Percentiles rank a stretch among this genome's conserved stretches.
phyloP scores from a whole-genome alignment of 164 flowering plant genomes.

The Hamamelis virginiana region DNA sequence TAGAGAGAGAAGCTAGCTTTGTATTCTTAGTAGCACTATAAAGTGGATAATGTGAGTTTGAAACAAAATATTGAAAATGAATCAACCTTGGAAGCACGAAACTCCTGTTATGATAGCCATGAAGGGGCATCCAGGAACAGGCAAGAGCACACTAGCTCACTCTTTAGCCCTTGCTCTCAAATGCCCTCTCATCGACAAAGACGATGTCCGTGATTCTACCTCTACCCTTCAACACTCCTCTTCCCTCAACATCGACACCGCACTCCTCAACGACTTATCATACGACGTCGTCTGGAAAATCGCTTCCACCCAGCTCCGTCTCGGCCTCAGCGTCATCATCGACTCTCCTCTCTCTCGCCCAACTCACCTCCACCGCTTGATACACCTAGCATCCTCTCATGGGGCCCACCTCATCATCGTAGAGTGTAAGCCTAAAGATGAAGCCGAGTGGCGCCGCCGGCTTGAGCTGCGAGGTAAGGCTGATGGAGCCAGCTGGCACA shows the following conservation, averaged over 20 bases:
- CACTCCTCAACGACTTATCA: conserved; percentile 63
- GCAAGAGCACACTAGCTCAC: conserved; percentile 63
- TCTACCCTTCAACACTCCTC: conserved; percentile 26
- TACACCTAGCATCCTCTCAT: conserved; percentile 23
- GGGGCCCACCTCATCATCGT: conserved; percentile 46
- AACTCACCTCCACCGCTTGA: conserved; percentile 45
- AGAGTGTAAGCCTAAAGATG: conserved; percentile 62
- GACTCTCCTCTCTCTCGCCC: conserved; percentile 75
- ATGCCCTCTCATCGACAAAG: conserved; percentile 79
- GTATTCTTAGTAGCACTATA: too few species aligned
- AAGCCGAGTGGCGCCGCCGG: conserved; percentile 63
- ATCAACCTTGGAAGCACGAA: too few species aligned
- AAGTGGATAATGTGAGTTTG: too few species aligned
- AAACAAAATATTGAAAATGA: too few species aligned
- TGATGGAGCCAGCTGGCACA: conserved; percentile 55
- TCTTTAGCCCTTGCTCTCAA: conserved; percentile 44
- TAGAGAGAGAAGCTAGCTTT: too few species aligned
- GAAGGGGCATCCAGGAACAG: conserved; percentile 90
- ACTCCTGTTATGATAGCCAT: conserved; percentile 69
- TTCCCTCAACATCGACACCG: conserved; percentile 7
- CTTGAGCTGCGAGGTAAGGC: conserved; percentile 34
- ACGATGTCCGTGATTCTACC: conserved; percentile 62
- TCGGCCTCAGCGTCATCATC: conserved; percentile 64
- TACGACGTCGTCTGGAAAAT: conserved; percentile 58
- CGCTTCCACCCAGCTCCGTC: conserved; percentile 55